Evolutionary conservation across 192 early-diverging fungal species (phyloP).

Genomic region (Linnemannia elongata): DNA sequence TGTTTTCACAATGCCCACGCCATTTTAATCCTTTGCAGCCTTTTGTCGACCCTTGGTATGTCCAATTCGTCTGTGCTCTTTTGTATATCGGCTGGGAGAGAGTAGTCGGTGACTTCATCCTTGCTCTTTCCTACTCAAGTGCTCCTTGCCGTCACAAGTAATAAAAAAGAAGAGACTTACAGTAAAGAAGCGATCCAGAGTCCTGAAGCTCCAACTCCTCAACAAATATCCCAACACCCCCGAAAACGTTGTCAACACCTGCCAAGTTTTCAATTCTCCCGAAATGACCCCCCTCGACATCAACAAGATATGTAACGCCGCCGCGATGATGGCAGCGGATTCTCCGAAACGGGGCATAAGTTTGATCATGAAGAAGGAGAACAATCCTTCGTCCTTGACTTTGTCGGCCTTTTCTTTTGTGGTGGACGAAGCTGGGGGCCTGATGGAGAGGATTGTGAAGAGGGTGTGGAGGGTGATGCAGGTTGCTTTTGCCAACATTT

Average conservation of each 20-base stretch:
- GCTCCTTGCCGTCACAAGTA: not conserved
- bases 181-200: conserved; percentile 39
- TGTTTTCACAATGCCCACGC: not conserved
- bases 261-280: conserved; percentile 16
- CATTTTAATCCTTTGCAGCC: not conserved
- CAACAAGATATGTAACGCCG: conserved; percentile 12
- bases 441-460: conserved; percentile 22
- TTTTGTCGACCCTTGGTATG: not conserved
- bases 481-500: conserved; percentile 28
- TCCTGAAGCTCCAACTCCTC: conserved; percentile 24
- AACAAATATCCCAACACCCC: conserved; percentile 17
- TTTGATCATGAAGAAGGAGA: conserved; percentile 16
- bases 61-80: not conserved
- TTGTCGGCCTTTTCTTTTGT: conserved; percentile 34
- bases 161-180: conserved; percentile 6
- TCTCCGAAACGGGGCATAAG: not conserved
- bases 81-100: not conserved
- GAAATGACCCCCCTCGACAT: conserved; percentile 25
- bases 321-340: not conserved
- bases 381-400: conserved; percentile 34
- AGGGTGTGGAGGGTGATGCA: conserved; percentile 31
- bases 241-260: not conserved
- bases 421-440: conserved; percentile 20
- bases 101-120: not conserved
- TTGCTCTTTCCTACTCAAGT: not conserved